Percentiles rank a stretch among this genome's conserved stretches.
Evolutionary conservation across 352 stramenopile genomes (phyloP).

Genomic region (Phytophthora melonis): DNA sequence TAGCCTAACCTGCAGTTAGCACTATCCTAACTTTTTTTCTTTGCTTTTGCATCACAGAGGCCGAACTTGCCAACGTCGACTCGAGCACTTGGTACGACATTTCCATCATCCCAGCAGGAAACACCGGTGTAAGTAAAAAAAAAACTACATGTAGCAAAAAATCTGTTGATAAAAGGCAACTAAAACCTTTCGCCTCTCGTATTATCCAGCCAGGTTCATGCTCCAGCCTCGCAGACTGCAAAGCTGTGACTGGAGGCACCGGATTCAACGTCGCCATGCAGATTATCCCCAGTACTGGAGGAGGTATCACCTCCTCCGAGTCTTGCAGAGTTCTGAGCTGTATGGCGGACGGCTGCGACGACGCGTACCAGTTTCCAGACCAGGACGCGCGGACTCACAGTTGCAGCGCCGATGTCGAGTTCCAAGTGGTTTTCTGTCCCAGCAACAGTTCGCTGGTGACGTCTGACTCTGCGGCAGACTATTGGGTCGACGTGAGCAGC

Average conservation of each 20-base stretch:
- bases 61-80: constrained; percentile 71
- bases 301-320: constrained; percentile 37
- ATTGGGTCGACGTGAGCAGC: constrained; percentile 30
- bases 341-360: constrained; percentile 60
- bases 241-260: constrained; percentile 59
- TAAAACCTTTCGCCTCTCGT: background rate
- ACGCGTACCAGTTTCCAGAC: constrained; percentile 79
- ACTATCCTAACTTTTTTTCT: constrained; percentile 6
- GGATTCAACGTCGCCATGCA: constrained; percentile 83
- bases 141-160: background rate
- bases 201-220: constrained; percentile 65
- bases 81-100: constrained; percentile 78
- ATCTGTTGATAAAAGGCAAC: constrained; percentile 11
- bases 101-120: constrained; percentile 76
- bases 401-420: constrained; percentile 57
- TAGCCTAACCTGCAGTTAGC: constrained; percentile 3
- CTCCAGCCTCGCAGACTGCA: constrained; percentile 63
- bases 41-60: constrained; percentile 42
- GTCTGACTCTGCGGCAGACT: constrained; percentile 30
- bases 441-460: constrained; percentile 20
- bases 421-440: constrained; percentile 70
- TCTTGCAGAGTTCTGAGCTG: constrained; percentile 66
- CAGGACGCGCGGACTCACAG: constrained; percentile 75
- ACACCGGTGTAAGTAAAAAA: constrained; percentile 38
- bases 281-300: constrained; percentile 51